These are phyloP conservation scores for Linnemannia exigua DNA, from an alignment of 192 early-diverging fungal species.

Conservation along the genomic window DNA sequence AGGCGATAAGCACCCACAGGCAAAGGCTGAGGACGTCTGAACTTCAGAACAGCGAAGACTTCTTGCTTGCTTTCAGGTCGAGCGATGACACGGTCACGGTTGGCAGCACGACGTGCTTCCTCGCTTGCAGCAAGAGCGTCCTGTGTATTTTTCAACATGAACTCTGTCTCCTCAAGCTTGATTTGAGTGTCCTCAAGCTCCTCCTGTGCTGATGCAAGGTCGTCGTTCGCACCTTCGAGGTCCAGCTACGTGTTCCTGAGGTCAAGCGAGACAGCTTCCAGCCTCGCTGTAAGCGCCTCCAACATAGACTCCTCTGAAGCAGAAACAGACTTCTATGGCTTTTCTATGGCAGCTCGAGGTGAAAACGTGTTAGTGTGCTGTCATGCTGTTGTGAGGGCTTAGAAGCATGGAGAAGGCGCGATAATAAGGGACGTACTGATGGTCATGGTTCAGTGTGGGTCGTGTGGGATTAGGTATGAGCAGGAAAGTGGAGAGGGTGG, in stretches of 20 bases:
- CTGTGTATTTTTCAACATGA: conserved; percentile 21
- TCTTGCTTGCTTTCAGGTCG: conserved; percentile 14
- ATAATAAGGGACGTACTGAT: conserved; percentile 13
- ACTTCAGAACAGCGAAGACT: conserved; percentile 27
- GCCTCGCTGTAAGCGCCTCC: conserved; percentile 28
- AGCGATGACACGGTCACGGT: conserved; percentile 17
- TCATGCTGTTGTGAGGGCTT: conserved; percentile 13
- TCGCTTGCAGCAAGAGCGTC: conserved; percentile 22
- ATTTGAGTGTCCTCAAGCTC: conserved; percentile 15
- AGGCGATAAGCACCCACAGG: conserved; percentile 21
- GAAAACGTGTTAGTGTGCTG: neutral
- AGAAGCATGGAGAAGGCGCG: neutral
- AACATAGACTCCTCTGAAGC: conserved; percentile 25
- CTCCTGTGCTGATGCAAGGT: conserved; percentile 19
- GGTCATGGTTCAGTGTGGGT: conserved; percentile 17
- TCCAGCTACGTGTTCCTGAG: conserved; percentile 33
- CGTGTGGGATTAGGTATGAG: conserved; percentile 12
- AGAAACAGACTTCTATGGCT: conserved; percentile 9
- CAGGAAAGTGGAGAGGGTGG: neutral
- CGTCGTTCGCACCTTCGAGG: conserved; percentile 22
- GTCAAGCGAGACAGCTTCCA: conserved; percentile 36
- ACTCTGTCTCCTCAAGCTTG: conserved; percentile 24
- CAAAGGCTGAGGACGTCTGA: conserved; percentile 20
- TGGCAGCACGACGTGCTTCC: conserved; percentile 25
- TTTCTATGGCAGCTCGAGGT: conserved; percentile 8